Evolutionary conservation across 495 filamentous ascomycete genomes (phyloP), one percentile per base, ranked within the genome.

Genomic region (Penicillium roqueforti): DNA sequence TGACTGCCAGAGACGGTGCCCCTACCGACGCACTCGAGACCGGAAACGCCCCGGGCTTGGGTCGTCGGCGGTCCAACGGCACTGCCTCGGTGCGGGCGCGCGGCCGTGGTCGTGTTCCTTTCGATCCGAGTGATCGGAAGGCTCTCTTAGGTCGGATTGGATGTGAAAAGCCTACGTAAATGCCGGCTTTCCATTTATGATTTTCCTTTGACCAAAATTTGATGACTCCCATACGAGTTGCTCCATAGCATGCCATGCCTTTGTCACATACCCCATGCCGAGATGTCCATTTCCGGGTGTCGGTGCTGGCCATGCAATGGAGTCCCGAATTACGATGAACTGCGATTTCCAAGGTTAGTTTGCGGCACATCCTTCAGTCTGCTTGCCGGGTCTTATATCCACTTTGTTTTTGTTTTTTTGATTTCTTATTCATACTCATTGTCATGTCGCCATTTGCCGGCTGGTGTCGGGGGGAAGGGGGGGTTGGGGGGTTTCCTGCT

Each of bases 61-160:
- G 81, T 68, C 59, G 83, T 80, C 70, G 71, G 29, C 65, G 68
- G 46, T 60, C 68, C 10, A 75, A 74, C 45, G 68, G 68, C 20
- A 34, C 68, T 22, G 63, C 61, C 1, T 57, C 68, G 8, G 60
- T 65, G 43, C 73, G 68, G 29, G 64, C 71, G 37, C 68, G 73
- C 0, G 66, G 65, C 11, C 68, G 66, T 49, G 70, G 69, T 20
- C 62, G 69, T 18, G 83, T 87, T 50, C 85, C 78, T 51, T 71
- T 88, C 51, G 83, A 85, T 37, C 85, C 87, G 65, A 87, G 83
- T 58, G 86, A 88, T 57, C 78, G 83, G 40, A 88, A 88, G 70
- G 86, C 87, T 61, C 70, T 89, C 48, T 71, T 89, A 28, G 85
- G 84, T 23, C 73, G 86, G 31, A 89, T 89, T 58, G 86, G 86